Conservation (phyloP, 2,329 filamentous ascomycete genomes). For the Hypoxylon sp. region DNA sequence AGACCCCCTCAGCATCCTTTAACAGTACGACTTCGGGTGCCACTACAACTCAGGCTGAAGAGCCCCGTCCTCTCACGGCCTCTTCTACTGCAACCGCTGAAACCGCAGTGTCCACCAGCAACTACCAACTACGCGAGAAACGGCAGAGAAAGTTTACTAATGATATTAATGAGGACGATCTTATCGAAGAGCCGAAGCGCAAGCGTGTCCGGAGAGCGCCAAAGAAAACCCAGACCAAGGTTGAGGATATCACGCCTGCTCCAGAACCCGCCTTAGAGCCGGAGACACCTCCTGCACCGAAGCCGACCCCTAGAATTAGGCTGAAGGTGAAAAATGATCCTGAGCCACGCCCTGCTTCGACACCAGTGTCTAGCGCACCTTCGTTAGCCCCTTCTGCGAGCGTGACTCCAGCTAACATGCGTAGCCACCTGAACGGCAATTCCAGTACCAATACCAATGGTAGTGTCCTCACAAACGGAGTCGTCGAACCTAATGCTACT, state of each 20-base stretch:
- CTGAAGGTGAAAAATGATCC: conserved; percentile 53
- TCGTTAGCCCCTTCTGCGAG: conserved; percentile 39
- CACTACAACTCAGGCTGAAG: conserved; percentile 58
- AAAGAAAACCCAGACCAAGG: conserved; percentile 50
- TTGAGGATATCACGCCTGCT: conserved; percentile 43
- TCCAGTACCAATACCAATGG: conserved; percentile 14
- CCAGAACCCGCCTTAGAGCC: conserved; percentile 31
- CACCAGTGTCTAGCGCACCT: conserved; percentile 40
- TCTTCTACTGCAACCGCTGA: conserved; percentile 67
- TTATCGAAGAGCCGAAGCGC: conserved; percentile 49
- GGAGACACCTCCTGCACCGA: conserved; percentile 35
- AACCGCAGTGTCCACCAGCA: conserved; percentile 66
- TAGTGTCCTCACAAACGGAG: conserved; percentile 43
- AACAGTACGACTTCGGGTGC: conserved; percentile 57
- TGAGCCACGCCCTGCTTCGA: conserved; percentile 24
- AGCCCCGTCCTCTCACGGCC: conserved; percentile 67
- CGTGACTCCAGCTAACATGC: conserved; percentile 30
- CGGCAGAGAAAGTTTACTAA: conserved; percentile 68
- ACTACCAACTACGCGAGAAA: conserved; percentile 68
- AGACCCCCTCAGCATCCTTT: conserved; percentile 61
- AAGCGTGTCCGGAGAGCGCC: conserved; percentile 51
- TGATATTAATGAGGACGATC: conserved; percentile 61
- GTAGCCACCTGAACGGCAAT: conserved; percentile 24
- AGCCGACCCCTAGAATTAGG: conserved; percentile 54
- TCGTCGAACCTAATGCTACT: conserved; percentile 49